Evolutionary conservation across 192 early-diverging fungal genomes (phyloP).

Genomic region (Gamsiella multidivaricata): DNA sequence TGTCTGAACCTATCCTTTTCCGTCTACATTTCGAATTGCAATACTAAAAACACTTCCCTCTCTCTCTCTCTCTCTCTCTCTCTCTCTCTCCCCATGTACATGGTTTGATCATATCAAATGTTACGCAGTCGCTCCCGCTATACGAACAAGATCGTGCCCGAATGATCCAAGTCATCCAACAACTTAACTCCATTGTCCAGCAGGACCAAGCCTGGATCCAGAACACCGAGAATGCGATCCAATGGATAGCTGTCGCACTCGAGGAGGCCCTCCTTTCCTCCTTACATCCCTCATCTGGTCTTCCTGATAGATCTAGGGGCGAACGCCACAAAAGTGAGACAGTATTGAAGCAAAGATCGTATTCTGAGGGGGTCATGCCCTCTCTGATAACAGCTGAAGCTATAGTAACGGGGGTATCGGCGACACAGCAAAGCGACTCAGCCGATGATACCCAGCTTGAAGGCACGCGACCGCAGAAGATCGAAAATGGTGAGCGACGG

Average conservation of each 20-base stretch:
- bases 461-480: too few species aligned
- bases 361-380: not conserved
- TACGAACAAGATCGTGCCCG: slow-evolving; percentile 25
- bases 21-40: not conserved
- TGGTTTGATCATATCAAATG: too few species aligned
- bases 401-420: not conserved
- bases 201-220: slow-evolving; percentile 30
- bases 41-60: not conserved
- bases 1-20: not conserved
- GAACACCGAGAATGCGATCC: slow-evolving; percentile 14
- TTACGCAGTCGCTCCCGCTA: slow-evolving; percentile 28
- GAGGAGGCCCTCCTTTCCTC: slow-evolving; percentile 30
- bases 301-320: not conserved
- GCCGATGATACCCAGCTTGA: too few species aligned
- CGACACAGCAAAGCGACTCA: not conserved
- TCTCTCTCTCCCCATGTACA: not conserved
- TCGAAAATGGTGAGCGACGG: not conserved
- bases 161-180: slow-evolving; percentile 32
- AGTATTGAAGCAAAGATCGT: not conserved
- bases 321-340: not conserved
- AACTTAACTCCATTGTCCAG: slow-evolving; percentile 9
- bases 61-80: not conserved
- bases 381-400: not conserved
- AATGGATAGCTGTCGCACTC: slow-evolving; percentile 15
- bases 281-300: not conserved